Conservation (phyloP, 148 eudicot species). For the Rhododendron williamsianum region DNA sequence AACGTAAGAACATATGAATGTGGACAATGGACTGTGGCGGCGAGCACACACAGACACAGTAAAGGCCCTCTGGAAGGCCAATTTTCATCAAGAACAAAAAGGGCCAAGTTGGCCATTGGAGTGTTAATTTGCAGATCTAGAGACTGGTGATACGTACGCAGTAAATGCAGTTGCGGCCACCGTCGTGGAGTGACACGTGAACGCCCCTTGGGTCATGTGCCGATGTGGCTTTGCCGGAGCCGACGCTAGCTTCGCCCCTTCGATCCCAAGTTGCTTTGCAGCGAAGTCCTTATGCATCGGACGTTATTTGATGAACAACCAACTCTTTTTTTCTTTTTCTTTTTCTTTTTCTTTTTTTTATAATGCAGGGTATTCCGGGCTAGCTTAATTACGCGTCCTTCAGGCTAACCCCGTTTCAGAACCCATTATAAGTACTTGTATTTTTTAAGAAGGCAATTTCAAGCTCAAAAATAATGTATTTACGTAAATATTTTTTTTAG, state of each 20-base stretch:
- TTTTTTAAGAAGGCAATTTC: too few relatives aligned
- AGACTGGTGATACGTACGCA: not conserved
- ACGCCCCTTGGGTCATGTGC: not conserved
- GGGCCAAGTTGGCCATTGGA: not conserved
- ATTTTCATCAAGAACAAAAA: not conserved
- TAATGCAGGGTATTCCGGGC: too few relatives aligned
- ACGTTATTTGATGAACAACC: not conserved
- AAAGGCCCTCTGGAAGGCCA: not conserved
- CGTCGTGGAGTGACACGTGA: not conserved
- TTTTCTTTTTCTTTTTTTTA: too few relatives aligned
- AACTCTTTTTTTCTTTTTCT: too few relatives aligned
- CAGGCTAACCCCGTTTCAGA: too few relatives aligned
- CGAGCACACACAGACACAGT: not conserved
- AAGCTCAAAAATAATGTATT: too few relatives aligned
- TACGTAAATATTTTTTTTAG: too few relatives aligned
- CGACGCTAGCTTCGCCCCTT: too few relatives aligned
- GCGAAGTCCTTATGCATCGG: not conserved
- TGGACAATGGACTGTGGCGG: not conserved
- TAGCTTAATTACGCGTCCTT: too few relatives aligned
- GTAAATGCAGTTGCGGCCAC: not conserved
- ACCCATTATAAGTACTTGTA: too few relatives aligned
- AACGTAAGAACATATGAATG: not conserved
- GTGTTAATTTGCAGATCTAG: not conserved
- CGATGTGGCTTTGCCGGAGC: too few relatives aligned
- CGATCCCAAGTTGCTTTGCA: not conserved